Percentiles rank a stretch among this genome's conserved stretches.
These are phyloP conservation scores for Boletus pseudo-olivaceus DNA, from an alignment of 768 basidiomycete species.

Conservation along the genomic window DNA sequence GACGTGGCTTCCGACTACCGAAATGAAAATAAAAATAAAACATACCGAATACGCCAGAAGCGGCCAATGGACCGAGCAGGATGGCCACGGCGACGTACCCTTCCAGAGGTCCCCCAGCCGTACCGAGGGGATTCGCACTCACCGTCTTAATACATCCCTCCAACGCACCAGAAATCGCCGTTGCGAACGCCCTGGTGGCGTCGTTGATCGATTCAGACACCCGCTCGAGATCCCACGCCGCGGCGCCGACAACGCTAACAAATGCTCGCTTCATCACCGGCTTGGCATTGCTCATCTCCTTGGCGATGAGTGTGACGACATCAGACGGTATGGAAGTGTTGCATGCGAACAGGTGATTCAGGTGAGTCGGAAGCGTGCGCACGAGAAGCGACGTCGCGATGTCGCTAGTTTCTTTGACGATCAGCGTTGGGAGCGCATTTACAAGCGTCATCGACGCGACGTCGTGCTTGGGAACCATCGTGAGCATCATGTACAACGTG, in stretches of 20 bases:
- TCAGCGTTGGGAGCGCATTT: conserved; percentile 39
- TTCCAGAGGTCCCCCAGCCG: conserved; percentile 69
- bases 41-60: conserved; percentile 53
- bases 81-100: conserved; percentile 76
- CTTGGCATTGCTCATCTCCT: conserved; percentile 72
- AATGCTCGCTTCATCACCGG: conserved; percentile 58
- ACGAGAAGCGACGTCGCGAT: conserved; percentile 52
- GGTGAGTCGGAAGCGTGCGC: conserved; percentile 53
- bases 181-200: conserved; percentile 50
- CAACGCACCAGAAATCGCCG: conserved; percentile 54
- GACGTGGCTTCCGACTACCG: neutral
- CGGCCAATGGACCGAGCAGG: conserved; percentile 58
- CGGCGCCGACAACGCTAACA: conserved; percentile 56
- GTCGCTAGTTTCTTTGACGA: conserved; percentile 80
- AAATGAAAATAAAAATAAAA: conserved; percentile 7
- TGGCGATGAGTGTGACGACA: conserved; percentile 49
- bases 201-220: conserved; percentile 30
- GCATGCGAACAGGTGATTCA: conserved; percentile 48
- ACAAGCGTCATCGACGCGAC: conserved; percentile 45
- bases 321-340: conserved; percentile 44
- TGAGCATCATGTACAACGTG: conserved; percentile 77
- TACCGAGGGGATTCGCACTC: conserved; percentile 54
- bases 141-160: conserved; percentile 69
- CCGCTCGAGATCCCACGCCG: conserved; percentile 47
- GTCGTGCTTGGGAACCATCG: conserved; percentile 45